These are phyloP conservation scores for Amaranthus cruentus DNA, from an alignment of 148 eudicot genomes.

Conservation along the genomic window DNA sequence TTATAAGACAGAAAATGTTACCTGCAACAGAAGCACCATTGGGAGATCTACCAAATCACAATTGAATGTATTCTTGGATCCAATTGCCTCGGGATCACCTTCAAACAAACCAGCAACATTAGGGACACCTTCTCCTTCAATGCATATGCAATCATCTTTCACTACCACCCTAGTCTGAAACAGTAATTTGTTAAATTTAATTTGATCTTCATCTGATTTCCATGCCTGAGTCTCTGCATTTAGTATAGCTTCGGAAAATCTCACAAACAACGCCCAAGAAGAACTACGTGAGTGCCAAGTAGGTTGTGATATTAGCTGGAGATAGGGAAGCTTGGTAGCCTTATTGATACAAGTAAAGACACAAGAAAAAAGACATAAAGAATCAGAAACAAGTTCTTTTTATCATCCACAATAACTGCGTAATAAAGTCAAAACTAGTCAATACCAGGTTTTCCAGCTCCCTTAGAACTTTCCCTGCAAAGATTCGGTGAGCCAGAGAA, in stretches of 20 bases:
- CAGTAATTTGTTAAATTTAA: constrained; percentile 39
- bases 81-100: constrained; percentile 42
- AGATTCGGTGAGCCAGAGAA: constrained; percentile 86
- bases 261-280: constrained; percentile 76
- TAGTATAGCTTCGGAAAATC: constrained; percentile 59
- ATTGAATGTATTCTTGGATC: constrained; percentile 54
- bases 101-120: constrained; percentile 71
- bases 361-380: constrained; percentile 4
- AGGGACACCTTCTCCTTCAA: constrained; percentile 88
- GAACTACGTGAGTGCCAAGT: constrained; percentile 94
- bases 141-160: constrained; percentile 74
- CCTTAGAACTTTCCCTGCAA: constrained; percentile 64
- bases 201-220: constrained; percentile 33
- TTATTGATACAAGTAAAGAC: constrained; percentile 21
- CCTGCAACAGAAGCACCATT: constrained; percentile 82
- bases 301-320: constrained; percentile 74
- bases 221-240: constrained; percentile 37
- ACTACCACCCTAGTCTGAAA: constrained; percentile 79
- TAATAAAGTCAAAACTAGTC: constrained; percentile 3
- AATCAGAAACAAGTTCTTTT: not conserved
- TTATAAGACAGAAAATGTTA: constrained; percentile 16
- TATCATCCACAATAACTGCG: not conserved
- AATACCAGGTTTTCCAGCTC: constrained; percentile 80
- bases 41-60: constrained; percentile 82
- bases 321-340: constrained; percentile 70